Conservation (phyloP, 2,329 filamentous ascomycete genomes). For the Acarospora socialis region DNA sequence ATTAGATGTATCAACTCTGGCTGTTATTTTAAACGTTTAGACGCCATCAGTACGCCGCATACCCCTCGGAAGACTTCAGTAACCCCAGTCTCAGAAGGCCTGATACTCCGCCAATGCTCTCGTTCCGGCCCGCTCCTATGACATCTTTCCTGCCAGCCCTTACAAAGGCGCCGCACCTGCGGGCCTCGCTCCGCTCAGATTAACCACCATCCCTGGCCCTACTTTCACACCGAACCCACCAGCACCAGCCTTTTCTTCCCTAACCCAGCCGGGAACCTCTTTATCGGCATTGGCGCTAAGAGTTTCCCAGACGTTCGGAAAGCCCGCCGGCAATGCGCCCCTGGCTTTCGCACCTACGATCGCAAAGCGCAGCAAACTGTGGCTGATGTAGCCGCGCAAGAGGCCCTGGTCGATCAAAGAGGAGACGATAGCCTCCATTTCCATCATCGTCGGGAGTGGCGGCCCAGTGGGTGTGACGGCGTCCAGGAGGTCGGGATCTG, state of each 20-base stretch:
- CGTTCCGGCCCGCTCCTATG: too few relatives aligned
- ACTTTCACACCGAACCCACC: conserved; percentile 17
- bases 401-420: conserved; percentile 68
- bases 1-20: too few relatives aligned
- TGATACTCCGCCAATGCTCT: too few relatives aligned
- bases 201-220: conserved; percentile 41
- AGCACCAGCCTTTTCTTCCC: conserved; percentile 19
- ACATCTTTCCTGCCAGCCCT: conserved; percentile 10
- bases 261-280: conserved; percentile 65
- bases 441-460: conserved; percentile 38
- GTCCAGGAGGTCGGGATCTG: conserved; percentile 20
- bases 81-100: too few relatives aligned
- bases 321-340: conserved; percentile 53
- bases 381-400: conserved; percentile 71
- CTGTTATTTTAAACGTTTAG: too few relatives aligned
- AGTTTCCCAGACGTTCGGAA: conserved; percentile 59
- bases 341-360: conserved; percentile 59
- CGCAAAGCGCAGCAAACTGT: conserved; percentile 62
- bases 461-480: conserved; percentile 9
- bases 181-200: conserved; percentile 40
- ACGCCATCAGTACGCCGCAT: too few relatives aligned
- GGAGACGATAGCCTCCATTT: conserved; percentile 65
- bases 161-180: conserved; percentile 22
- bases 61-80: too few relatives aligned
- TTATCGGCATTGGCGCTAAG: conserved; percentile 46